These are phyloP conservation scores for Tuber brumale DNA, from an alignment of 495 filamentous ascomycete species.

Conservation along the genomic window DNA sequence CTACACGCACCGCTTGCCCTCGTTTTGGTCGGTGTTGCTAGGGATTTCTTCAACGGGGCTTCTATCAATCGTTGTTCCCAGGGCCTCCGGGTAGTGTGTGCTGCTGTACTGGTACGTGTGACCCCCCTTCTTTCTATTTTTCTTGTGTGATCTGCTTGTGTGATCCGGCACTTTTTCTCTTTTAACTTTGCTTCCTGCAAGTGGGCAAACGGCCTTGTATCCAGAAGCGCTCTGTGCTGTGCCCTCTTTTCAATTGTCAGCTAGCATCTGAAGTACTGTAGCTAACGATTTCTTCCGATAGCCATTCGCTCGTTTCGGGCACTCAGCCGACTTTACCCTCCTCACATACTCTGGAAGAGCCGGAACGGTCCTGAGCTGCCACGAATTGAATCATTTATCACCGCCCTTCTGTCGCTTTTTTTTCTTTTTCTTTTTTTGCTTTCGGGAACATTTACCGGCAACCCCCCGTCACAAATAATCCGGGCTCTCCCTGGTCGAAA, in stretches of 20 bases:
- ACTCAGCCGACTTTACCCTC: neutral
- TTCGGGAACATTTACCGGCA: neutral
- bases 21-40: neutral
- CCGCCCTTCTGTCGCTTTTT: neutral
- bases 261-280: neutral
- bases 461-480: neutral
- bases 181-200: neutral
- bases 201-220: neutral
- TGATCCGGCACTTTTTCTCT: neutral
- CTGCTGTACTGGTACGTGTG: neutral
- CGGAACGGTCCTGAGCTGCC: neutral
- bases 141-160: neutral
- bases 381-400: neutral
- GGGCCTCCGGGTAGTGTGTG: neutral
- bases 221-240: neutral
- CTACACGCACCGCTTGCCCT: neutral
- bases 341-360: neutral
- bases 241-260: neutral
- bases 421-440: neutral
- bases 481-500: neutral
- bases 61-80: neutral
- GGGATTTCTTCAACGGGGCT: neutral
- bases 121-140: neutral
- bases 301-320: neutral
- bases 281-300: neutral